These are phyloP conservation scores for Porogramme epimiltina DNA, from an alignment of 1,284 basidiomycete species.

Conservation along the genomic window DNA sequence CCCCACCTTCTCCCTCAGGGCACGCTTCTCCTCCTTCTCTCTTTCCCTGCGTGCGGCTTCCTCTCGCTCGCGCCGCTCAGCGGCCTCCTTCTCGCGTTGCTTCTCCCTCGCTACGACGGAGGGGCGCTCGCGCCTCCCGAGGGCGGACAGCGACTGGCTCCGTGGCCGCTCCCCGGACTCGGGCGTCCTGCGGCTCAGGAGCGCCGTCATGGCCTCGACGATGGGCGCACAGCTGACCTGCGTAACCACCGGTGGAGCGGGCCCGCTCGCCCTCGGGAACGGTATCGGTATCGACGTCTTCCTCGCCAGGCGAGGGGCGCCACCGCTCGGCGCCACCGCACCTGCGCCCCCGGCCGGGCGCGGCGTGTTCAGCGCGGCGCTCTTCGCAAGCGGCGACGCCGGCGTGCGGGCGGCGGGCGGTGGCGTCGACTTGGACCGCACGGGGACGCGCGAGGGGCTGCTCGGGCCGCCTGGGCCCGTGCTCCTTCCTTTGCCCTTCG, in stretches of 20 bases:
- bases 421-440: not conserved
- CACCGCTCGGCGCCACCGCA: no score
- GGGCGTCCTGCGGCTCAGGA: not conserved
- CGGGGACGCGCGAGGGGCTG: not conserved
- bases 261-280: not conserved
- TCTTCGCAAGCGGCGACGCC: not conserved
- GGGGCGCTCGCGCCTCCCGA: not conserved
- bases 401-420: not conserved
- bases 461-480: not conserved
- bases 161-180: not conserved
- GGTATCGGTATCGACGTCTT: not conserved
- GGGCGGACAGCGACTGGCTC: not conserved
- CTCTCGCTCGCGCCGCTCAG: not conserved
- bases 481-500: not conserved
- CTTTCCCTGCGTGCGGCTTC: not conserved
- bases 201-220: not conserved
- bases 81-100: not conserved
- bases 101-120: not conserved
- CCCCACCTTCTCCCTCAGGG: not conserved
- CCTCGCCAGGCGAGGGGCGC: not conserved
- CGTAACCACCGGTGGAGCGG: not conserved
- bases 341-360: not conserved
- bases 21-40: slow-evolving; percentile 5
- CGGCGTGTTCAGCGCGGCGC: not conserved
- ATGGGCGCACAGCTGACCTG: not conserved